phyloP scores from a whole-genome alignment of 805 yeast genomes.

The Candida khao-thaluensis region DNA sequence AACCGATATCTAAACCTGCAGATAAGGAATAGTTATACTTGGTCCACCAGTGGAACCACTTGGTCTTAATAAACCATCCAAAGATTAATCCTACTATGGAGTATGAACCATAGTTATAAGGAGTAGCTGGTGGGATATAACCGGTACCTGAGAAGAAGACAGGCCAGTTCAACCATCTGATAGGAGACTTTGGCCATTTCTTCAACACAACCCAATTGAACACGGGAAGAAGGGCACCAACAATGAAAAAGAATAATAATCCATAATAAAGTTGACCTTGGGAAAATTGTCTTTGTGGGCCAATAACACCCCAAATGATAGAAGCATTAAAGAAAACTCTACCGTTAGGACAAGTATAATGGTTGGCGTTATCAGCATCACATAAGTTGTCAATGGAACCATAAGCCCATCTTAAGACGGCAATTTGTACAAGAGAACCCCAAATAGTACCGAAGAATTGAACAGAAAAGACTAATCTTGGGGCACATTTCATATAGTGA shows the following conservation, averaged over 20 bases:
- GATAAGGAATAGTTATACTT: conserved; percentile 46
- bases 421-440: conserved; percentile 40
- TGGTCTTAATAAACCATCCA: conserved; percentile 39
- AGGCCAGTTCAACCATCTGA: conserved; percentile 17
- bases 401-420: conserved; percentile 44
- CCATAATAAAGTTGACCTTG: conserved; percentile 23
- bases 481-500: conserved; percentile 44
- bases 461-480: conserved; percentile 40
- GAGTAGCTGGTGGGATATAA: conserved; percentile 71
- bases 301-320: conserved; percentile 43
- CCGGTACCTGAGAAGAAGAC: conserved; percentile 50
- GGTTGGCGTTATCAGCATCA: conserved; percentile 23
- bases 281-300: conserved; percentile 19
- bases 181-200: conserved; percentile 38
- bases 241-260: conserved; percentile 37
- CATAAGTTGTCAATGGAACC: conserved; percentile 36
- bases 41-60: conserved; percentile 37
- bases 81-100: conserved; percentile 35
- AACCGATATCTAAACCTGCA: conserved; percentile 46
- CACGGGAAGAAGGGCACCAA: conserved; percentile 38
- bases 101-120: conserved; percentile 61
- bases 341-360: conserved; percentile 44
- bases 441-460: conserved; percentile 45
- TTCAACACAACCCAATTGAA: conserved; percentile 38
- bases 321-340: conserved; percentile 43